Evolutionary conservation across 2,329 filamentous ascomycete genomes (phyloP).

Genomic region (Elsinoe ampelina): DNA sequence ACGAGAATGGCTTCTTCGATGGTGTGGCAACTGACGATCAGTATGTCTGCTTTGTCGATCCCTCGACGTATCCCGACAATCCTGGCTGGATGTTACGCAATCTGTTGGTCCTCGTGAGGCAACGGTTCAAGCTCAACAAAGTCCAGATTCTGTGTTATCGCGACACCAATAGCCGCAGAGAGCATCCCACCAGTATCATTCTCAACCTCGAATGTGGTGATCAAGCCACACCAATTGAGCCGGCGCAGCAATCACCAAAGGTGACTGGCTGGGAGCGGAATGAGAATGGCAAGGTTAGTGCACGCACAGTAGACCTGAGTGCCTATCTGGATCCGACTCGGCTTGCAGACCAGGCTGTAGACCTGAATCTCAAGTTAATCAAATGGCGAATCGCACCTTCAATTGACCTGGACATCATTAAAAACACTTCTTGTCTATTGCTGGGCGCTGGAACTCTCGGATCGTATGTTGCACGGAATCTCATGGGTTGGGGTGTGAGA

Average conservation of each 20-base stretch:
- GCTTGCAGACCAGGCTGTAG: slow-evolving; percentile 86
- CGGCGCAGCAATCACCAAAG: slow-evolving; percentile 49
- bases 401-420: slow-evolving; percentile 79
- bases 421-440: slow-evolving; percentile 78
- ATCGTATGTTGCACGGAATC: slow-evolving; percentile 81
- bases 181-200: slow-evolving; percentile 73
- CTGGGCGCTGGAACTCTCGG: slow-evolving; percentile 89
- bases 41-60: slow-evolving; percentile 82
- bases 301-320: slow-evolving; percentile 70
- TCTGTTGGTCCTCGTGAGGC: slow-evolving; percentile 71
- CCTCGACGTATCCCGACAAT: slow-evolving; percentile 78
- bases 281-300: slow-evolving; percentile 63
- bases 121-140: slow-evolving; percentile 66
- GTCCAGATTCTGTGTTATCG: slow-evolving; percentile 85
- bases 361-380: slow-evolving; percentile 95
- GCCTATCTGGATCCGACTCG: slow-evolving; percentile 88
- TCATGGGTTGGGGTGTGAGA: slow-evolving; percentile 91
- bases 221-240: slow-evolving; percentile 17
- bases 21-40: slow-evolving; percentile 60
- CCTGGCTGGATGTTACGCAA: slow-evolving; percentile 93
- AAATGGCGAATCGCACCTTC: slow-evolving; percentile 94
- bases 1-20: slow-evolving; percentile 81
- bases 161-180: slow-evolving; percentile 66
- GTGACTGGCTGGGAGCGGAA: slow-evolving; percentile 94
- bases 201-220: slow-evolving; percentile 48